phyloP scores from a whole-genome alignment of 495 filamentous ascomycete genomes.

The Letharia lupina region DNA sequence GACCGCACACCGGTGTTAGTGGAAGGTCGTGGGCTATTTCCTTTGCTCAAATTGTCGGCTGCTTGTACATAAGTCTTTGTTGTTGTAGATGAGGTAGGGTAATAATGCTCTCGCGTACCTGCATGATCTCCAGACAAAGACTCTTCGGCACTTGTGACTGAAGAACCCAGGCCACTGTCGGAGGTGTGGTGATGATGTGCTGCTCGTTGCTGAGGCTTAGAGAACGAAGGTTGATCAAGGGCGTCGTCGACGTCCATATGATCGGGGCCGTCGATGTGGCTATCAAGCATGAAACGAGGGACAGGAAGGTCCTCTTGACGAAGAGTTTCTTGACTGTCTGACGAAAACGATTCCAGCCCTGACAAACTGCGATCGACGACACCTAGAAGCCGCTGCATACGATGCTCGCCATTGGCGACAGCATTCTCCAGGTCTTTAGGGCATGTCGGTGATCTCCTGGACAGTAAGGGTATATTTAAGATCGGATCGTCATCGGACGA shows the following conservation, averaged over 20 bases:
- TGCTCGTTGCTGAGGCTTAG: slow-evolving; percentile 11
- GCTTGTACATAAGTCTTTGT: slow-evolving; percentile 18
- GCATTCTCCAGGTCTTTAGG: slow-evolving; percentile 36
- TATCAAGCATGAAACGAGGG: slow-evolving; percentile 25
- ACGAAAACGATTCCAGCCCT: slow-evolving; percentile 26
- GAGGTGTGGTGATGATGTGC: slow-evolving; percentile 35
- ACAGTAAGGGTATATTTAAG: slow-evolving; percentile 38
- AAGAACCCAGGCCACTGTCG: slow-evolving; percentile 51
- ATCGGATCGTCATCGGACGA: slow-evolving; percentile 38
- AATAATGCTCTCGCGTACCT: slow-evolving; percentile 22
- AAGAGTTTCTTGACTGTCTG: slow-evolving; percentile 26
- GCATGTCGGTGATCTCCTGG: slow-evolving; percentile 43
- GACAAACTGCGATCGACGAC: slow-evolving; percentile 36
- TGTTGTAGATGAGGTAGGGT: slow-evolving; percentile 5
- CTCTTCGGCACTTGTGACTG: slow-evolving; percentile 37
- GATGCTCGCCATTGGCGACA: slow-evolving; percentile 40
- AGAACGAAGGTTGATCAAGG: slow-evolving; percentile 21
- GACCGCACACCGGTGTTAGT: slow-evolving; percentile 29
- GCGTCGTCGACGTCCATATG: slow-evolving; percentile 26
- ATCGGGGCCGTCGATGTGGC: slow-evolving; percentile 16
- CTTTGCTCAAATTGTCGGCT: slow-evolving; percentile 20
- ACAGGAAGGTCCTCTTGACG: slow-evolving; percentile 31
- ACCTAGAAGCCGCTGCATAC: slow-evolving; percentile 40
- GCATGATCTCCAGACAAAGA: slow-evolving; percentile 19
- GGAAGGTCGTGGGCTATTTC: slow-evolving; percentile 5